Base-by-base conservation (phyloP, 2,329 filamentous ascomycete genomes). In the Cladobotryum protrusum region DNA sequence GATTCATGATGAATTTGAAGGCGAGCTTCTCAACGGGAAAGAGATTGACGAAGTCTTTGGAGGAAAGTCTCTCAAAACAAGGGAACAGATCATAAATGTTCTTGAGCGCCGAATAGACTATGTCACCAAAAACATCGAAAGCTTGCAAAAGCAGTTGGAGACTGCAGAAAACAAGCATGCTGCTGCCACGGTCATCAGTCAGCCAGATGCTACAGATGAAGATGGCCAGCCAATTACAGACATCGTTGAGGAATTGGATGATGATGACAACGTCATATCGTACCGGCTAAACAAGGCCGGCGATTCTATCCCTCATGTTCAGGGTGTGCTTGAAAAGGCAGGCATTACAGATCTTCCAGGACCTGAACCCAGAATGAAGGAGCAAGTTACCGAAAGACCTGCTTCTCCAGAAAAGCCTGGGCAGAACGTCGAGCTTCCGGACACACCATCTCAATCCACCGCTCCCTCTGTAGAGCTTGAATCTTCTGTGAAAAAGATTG, bases 211-310 rank as follows among this genome's bases (percentile, higher is more conserved):
- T 41, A 74, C 73, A 47, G 82, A 86, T 53, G 85, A 87, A 53
- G 82, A 83, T 12, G 84, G 83, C 1, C 72, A 90, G 46, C 87
- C 90, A 0, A 79, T 97, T 52, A 91, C 87, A 32, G 93, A 97
- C 60, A 97, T 99, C 56, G 75, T 89, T 48, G 93, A 99, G 68
- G 83, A 95, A 70, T 74, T 97, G 19, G 93, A 97, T 62, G 91
- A 96, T 8, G 81, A 95, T 11, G 93, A 85, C 49, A 93, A 95
- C 61, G 79, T 97, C 4, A 68, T 96, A 45, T 87, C 81, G 0
- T 82, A 78, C 58, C 79, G 73, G 49, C 70, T 86, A 29, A 80
- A 82, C 35, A 79, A 72, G n/a, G 86, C 89, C 0, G 85, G 84
- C 6, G 80, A 85, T 47, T 72, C 78, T 13, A 79, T 86, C 15